A percentile compares a stretch with the other conserved stretches of the same genome.
phyloP scores from a whole-genome alignment of 495 filamentous ascomycete species.

The Xylaria grammica region DNA sequence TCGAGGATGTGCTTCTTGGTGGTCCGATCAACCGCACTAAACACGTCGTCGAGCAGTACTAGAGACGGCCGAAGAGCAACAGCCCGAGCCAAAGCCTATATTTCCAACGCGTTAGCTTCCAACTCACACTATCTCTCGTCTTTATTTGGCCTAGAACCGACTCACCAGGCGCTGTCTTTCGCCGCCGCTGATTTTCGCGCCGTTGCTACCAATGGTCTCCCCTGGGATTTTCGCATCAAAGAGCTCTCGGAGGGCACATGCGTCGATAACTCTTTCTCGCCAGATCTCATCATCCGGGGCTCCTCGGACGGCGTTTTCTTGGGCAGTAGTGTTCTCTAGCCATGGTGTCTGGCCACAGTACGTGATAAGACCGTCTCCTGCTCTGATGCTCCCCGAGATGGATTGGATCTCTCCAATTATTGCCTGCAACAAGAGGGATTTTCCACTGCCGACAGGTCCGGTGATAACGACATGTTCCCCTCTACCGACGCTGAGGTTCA shows the following conservation, averaged over 20 bases:
- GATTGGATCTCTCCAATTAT: slow-evolving; percentile 32
- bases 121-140: background rate
- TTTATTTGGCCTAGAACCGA: slow-evolving; percentile 14
- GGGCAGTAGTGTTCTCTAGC: slow-evolving; percentile 44
- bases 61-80: slow-evolving; percentile 25
- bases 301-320: slow-evolving; percentile 40
- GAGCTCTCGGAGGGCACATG: slow-evolving; percentile 41
- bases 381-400: background rate
- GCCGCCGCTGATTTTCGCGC: slow-evolving; percentile 62
- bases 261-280: slow-evolving; percentile 39
- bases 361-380: slow-evolving; percentile 15
- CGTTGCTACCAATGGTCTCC: slow-evolving; percentile 61
- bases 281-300: slow-evolving; percentile 34
- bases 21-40: slow-evolving; percentile 19
- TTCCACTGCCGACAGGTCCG: slow-evolving; percentile 38
- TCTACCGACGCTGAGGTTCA: slow-evolving; percentile 11
- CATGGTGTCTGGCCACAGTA: slow-evolving; percentile 45
- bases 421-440: slow-evolving; percentile 34
- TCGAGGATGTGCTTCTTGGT: slow-evolving; percentile 19
- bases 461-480: slow-evolving; percentile 20
- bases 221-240: slow-evolving; percentile 51
- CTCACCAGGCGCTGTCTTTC: slow-evolving; percentile 61
- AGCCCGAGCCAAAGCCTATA: slow-evolving; percentile 8
- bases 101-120: slow-evolving; percentile 2
- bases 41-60: slow-evolving; percentile 23